Conservation (phyloP, 345 rosid species). For the Boechera divaricarpa region DNA sequence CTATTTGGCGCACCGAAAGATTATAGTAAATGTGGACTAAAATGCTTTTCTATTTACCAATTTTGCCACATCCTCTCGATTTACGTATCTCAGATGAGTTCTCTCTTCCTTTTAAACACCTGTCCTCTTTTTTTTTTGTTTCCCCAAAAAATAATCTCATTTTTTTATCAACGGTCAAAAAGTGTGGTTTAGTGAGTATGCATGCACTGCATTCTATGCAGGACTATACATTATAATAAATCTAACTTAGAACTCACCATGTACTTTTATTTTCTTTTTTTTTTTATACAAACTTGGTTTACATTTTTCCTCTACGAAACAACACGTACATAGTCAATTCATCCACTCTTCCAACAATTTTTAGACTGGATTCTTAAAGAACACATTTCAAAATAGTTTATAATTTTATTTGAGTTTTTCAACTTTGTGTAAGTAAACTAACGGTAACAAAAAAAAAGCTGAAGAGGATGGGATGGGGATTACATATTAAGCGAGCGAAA, state of each 20-base stretch:
- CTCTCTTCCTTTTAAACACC: conserved; percentile 10
- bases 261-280: not conserved
- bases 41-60: conserved; percentile 18
- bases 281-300: not conserved
- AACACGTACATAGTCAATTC: conserved; percentile 30
- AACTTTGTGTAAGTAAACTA: not conserved
- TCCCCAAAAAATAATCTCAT: not conserved
- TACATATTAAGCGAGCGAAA: conserved; percentile 8
- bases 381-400: not conserved
- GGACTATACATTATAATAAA: not conserved
- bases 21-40: conserved; percentile 26
- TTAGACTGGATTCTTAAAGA: conserved; percentile 14
- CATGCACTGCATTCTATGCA: too few species aligned
- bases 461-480: not conserved
- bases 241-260: conserved; percentile 3
- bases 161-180: conserved; percentile 41
- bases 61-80: conserved; percentile 38
- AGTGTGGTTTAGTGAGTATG: conserved; percentile 6
- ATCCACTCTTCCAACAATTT: conserved; percentile 2
- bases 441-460: conserved; percentile 29
- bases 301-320: not conserved
- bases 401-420: not conserved
- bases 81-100: conserved; percentile 37
- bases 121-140: conserved; percentile 26
- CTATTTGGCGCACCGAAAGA: conserved; percentile 38